These are phyloP conservation scores for Pelargonium fulgidum DNA, from an alignment of 441 rosid species.

Conservation along the genomic window DNA sequence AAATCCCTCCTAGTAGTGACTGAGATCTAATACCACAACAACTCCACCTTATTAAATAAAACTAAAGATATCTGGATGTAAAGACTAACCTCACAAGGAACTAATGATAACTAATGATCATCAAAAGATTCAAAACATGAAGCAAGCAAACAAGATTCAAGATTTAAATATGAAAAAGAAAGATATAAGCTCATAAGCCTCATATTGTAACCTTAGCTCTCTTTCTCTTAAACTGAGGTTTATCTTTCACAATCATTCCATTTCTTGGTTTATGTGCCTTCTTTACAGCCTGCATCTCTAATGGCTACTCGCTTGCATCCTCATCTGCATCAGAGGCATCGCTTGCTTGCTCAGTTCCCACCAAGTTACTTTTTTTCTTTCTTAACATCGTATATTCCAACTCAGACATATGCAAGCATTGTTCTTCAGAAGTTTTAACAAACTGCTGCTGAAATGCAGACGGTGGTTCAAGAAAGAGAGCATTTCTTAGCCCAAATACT, in stretches of 20 bases:
- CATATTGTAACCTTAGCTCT: conserved; percentile 53
- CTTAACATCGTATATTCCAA: conserved; percentile 39
- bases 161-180: neutral
- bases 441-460: conserved; percentile 62
- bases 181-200: neutral
- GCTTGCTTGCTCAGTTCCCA: conserved; percentile 26
- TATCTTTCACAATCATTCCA: conserved; percentile 44
- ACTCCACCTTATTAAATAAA: no score
- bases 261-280: conserved; percentile 5
- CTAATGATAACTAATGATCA: no score
- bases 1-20: no score
- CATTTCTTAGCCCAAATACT: conserved; percentile 62
- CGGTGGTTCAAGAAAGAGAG: conserved; percentile 71
- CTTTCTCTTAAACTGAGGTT: conserved; percentile 70
- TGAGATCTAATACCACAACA: no score
- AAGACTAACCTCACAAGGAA: no score
- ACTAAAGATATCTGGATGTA: no score
- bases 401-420: conserved; percentile 45
- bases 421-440: conserved; percentile 54
- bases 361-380: conserved; percentile 30
- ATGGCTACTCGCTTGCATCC: conserved; percentile 25
- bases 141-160: neutral
- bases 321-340: conserved; percentile 35
- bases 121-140: neutral
- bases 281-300: conserved; percentile 19